Conservation (phyloP, 2,329 filamentous ascomycete species). For the Stagonosporopsis chrysanthemi region DNA sequence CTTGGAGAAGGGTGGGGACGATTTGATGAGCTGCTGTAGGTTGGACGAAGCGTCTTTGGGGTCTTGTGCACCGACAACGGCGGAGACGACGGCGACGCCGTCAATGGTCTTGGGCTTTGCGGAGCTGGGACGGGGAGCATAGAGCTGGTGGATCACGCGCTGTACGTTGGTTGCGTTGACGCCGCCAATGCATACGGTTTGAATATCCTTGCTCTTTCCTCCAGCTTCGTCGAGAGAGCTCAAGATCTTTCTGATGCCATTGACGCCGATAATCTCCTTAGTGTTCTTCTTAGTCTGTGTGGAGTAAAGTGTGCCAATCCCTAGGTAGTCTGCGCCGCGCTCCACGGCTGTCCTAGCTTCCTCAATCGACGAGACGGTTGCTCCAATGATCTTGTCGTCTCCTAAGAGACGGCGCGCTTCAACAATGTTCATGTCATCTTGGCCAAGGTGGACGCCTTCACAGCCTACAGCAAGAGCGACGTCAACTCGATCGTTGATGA, state of each 20-base stretch:
- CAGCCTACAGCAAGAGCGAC: conserved; percentile 85
- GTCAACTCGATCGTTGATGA: conserved; percentile 94
- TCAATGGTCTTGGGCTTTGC: conserved; percentile 67
- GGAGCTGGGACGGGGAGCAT: conserved; percentile 41
- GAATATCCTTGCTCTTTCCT: conserved; percentile 40
- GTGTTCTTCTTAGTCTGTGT: conserved; percentile 86
- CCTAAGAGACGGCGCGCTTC: conserved; percentile 78
- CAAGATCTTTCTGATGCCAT: conserved; percentile 73
- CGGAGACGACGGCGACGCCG: conserved; percentile 88
- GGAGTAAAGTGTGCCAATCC: conserved; percentile 87
- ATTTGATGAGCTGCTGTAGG: conserved; percentile 65
- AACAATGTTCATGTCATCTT: conserved; percentile 82
- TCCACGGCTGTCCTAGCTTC: conserved; percentile 77
- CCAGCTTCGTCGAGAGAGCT: conserved; percentile 60
- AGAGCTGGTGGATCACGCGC: conserved; percentile 75
- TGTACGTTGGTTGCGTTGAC: conserved; percentile 80
- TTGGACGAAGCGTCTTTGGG: conserved; percentile 68
- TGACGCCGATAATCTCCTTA: conserved; percentile 78
- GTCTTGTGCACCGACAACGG: conserved; percentile 77
- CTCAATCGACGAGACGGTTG: conserved; percentile 77
- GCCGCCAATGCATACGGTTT: conserved; percentile 84
- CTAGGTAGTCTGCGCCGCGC: conserved; percentile 87
- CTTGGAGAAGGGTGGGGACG: conserved; percentile 31
- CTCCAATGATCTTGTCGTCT: conserved; percentile 80
- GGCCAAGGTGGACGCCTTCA: conserved; percentile 92